A percentile compares a stretch with the other conserved stretches of the same genome.
Evolutionary conservation across 345 rosid genomes (phyloP).

Genomic region (Tarenaya hassleriana): DNA sequence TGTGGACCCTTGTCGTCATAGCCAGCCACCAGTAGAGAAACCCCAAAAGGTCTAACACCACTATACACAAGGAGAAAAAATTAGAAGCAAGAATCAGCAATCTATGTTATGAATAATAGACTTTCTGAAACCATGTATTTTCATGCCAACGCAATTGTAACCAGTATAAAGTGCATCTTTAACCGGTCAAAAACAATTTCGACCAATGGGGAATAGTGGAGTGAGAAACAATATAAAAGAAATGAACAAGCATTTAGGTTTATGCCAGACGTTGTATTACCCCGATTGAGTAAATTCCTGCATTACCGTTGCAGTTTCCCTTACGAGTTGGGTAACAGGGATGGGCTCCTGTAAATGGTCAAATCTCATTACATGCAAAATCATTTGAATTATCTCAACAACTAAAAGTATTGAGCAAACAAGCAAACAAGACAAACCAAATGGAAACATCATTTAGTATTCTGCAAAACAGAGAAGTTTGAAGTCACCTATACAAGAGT

Average conservation of each 20-base stretch:
- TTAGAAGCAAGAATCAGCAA: slow-evolving; percentile 5
- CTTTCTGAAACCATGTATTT: neutral
- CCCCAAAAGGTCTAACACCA: slow-evolving; percentile 97
- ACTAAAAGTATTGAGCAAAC: neutral
- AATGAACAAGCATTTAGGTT: neutral
- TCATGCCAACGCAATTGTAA: slow-evolving; percentile 5
- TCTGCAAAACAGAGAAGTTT: neutral
- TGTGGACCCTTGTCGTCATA: slow-evolving; percentile 95
- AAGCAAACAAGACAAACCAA: neutral
- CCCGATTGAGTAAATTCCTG: slow-evolving; percentile 98
- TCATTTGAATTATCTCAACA: slow-evolving; percentile 4
- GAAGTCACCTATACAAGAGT: neutral
- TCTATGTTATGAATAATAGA: neutral
- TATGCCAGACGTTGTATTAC: slow-evolving; percentile 30
- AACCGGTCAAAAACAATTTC: neutral
- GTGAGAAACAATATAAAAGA: neutral
- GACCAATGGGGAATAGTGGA: neutral
- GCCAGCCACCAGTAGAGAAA: slow-evolving; percentile 85
- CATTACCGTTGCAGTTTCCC: slow-evolving; percentile 98
- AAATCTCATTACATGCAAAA: slow-evolving; percentile 13
- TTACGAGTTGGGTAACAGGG: slow-evolving; percentile 95
- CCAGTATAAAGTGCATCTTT: neutral
- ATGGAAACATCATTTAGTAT: neutral
- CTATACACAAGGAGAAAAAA: slow-evolving; percentile 29
- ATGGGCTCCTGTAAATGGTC: slow-evolving; percentile 66